phyloP scores from a whole-genome alignment of 768 basidiomycete genomes.

The Naganishia randhawae region DNA sequence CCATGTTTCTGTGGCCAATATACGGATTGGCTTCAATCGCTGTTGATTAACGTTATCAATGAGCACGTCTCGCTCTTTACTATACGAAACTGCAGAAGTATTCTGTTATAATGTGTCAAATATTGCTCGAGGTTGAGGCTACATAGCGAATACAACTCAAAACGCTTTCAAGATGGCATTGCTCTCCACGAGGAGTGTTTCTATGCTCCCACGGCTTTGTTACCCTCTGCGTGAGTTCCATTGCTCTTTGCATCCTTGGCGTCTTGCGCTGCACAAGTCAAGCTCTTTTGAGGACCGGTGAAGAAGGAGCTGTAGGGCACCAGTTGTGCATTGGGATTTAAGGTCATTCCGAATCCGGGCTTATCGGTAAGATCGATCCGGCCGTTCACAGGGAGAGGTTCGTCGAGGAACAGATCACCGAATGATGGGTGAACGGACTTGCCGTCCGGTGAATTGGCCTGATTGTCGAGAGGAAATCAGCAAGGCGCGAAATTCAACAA shows the following conservation, averaged over 20 bases:
- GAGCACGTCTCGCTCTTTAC: no score
- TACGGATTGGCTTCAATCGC: no score
- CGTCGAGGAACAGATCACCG: conserved; percentile 54
- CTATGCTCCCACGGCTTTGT: conserved; percentile 9
- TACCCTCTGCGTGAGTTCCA: conserved; percentile 16
- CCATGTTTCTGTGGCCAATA: no score
- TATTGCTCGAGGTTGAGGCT: neutral
- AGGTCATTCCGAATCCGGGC: conserved; percentile 53
- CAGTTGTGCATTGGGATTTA: conserved; percentile 52
- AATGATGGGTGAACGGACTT: conserved; percentile 53
- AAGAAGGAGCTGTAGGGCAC: conserved; percentile 46
- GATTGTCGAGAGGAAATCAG: conserved; percentile 3
- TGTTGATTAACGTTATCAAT: no score
- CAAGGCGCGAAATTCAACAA: conserved; percentile 29
- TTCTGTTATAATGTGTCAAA: neutral
- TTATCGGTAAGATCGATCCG: conserved; percentile 50
- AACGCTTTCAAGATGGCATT: neutral
- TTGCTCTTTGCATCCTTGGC: conserved; percentile 6
- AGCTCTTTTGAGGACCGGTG: conserved; percentile 25
- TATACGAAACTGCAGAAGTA: no score
- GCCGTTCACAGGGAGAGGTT: conserved; percentile 52
- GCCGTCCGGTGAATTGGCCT: conserved; percentile 54
- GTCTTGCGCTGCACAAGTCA: conserved; percentile 2
- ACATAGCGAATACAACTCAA: neutral
- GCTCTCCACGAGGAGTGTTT: neutral